Evolutionary conservation across 331 rosid genomes (phyloP).

Genomic region (Quercus lobata): DNA sequence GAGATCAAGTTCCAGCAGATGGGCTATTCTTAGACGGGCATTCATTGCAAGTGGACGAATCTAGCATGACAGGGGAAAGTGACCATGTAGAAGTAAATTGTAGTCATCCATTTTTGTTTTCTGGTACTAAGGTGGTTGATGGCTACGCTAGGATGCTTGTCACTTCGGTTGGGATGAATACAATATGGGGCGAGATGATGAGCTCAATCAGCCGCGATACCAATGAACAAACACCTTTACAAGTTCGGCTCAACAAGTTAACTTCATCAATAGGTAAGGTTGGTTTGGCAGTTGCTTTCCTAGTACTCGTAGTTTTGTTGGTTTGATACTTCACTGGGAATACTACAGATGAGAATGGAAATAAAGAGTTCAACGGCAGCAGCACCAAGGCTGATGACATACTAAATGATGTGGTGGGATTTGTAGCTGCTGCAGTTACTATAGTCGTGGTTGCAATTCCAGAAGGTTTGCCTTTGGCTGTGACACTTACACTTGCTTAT

Average conservation of each 20-base stretch:
- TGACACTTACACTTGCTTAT: conserved; percentile 32
- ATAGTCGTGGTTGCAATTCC: conserved; percentile 47
- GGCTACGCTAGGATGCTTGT: conserved; percentile 31
- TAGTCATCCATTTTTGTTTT: conserved; percentile 27
- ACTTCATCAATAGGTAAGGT: conserved; percentile 29
- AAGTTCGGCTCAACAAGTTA: conserved; percentile 29
- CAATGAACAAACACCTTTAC: conserved; percentile 36
- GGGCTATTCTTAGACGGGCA: conserved; percentile 38
- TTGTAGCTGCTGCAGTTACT: conserved; percentile 35
- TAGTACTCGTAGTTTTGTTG: conserved; percentile 27
- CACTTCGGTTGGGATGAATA: conserved; percentile 42
- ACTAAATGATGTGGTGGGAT: conserved; percentile 18
- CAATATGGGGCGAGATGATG: conserved; percentile 39
- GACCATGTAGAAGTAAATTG: conserved; percentile 29
- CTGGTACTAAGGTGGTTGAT: conserved; percentile 38
- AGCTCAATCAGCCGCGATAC: conserved; percentile 24
- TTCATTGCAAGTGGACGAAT: conserved; percentile 35
- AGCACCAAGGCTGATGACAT: conserved; percentile 24
- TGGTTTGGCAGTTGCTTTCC: conserved; percentile 34
- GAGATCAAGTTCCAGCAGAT: conserved; percentile 46
- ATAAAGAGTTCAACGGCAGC: conserved; percentile 19
- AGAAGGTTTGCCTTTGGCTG: conserved; percentile 44
- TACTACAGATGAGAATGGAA: conserved; percentile 35
- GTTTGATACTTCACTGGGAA: conserved; percentile 38
- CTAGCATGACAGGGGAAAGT: conserved; percentile 55